Conservation (phyloP, 257 asterid genomes). For the Perilla frutescens region DNA sequence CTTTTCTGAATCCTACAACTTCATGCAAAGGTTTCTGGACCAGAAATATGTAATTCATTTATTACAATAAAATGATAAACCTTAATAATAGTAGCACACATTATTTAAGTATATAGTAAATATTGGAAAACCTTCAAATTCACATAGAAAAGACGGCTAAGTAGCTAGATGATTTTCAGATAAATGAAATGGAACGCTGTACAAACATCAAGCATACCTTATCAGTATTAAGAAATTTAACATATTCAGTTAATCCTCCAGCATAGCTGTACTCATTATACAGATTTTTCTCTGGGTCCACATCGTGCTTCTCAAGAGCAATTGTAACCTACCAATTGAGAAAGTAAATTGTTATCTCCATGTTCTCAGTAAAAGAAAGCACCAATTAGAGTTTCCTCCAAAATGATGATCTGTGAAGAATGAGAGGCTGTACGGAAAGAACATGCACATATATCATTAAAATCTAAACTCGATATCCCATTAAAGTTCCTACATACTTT, state of each 20-base stretch:
- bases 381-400: conserved; percentile 3
- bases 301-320: conserved; percentile 64
- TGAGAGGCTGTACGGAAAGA: conserved; percentile 15
- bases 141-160: not conserved
- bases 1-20: conserved; percentile 79
- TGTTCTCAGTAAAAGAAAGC: conserved; percentile 16
- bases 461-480: not conserved
- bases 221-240: conserved; percentile 88
- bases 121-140: conserved; percentile 9
- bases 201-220: conserved; percentile 61
- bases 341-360: conserved; percentile 15
- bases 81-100: conserved; percentile 21
- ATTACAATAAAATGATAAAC: conserved; percentile 16
- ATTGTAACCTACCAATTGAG: conserved; percentile 62
- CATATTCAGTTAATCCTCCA: conserved; percentile 93
- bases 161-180: conserved; percentile 10
- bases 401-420: conserved; percentile 12
- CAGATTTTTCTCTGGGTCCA: conserved; percentile 65
- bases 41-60: conserved; percentile 43
- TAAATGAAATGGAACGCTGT: conserved; percentile 11
- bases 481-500: conserved; percentile 5
- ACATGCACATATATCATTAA: not conserved
- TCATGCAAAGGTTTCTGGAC: conserved; percentile 90
- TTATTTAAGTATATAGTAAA: not conserved
- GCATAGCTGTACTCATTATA: conserved; percentile 79